Conservation (phyloP, 176 grass and related monocot species). For the Lolium multiflorum region DNA sequence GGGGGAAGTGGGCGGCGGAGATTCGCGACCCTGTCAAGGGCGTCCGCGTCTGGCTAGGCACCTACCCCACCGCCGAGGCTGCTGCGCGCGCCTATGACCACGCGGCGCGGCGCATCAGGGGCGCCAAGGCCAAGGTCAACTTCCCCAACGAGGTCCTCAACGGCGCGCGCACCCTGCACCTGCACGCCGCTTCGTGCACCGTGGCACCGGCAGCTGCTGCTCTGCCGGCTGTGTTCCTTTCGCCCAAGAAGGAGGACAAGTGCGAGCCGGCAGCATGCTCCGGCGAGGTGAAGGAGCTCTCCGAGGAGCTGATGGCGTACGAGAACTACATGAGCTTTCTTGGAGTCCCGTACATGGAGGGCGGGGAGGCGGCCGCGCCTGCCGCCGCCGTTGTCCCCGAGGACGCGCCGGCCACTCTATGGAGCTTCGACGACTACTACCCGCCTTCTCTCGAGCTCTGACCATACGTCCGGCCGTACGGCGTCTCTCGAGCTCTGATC, state of each 20-base stretch:
- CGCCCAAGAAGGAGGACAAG: constrained; percentile 41
- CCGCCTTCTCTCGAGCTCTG: constrained; percentile 32
- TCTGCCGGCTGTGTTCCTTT: not conserved
- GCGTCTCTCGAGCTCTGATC: not conserved
- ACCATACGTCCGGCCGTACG: constrained; percentile 36
- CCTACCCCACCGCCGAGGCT: constrained; percentile 79
- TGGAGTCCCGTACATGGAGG: constrained; percentile 91
- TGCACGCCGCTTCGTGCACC: not conserved
- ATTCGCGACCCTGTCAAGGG: constrained; percentile 92
- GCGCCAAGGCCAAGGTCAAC: constrained; percentile 95
- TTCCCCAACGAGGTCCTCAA: constrained; percentile 64
- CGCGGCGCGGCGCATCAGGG: constrained; percentile 81
- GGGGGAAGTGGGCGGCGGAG: constrained; percentile 96
- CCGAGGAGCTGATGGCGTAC: constrained; percentile 84
- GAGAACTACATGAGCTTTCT: constrained; percentile 92
- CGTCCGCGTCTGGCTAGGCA: constrained; percentile 97
- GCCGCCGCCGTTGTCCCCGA: not conserved
- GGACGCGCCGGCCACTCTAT: constrained; percentile 44
- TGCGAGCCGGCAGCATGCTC: not conserved
- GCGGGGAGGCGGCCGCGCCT: not conserved
- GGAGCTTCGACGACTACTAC: constrained; percentile 73
- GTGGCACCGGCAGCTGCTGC: not conserved
- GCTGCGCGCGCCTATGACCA: constrained; percentile 90
- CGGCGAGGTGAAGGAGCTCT: constrained; percentile 75
- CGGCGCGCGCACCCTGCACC: not conserved